These are phyloP conservation scores for Andrographis paniculata DNA, from an alignment of 305 asterid genomes.

Conservation along the genomic window DNA sequence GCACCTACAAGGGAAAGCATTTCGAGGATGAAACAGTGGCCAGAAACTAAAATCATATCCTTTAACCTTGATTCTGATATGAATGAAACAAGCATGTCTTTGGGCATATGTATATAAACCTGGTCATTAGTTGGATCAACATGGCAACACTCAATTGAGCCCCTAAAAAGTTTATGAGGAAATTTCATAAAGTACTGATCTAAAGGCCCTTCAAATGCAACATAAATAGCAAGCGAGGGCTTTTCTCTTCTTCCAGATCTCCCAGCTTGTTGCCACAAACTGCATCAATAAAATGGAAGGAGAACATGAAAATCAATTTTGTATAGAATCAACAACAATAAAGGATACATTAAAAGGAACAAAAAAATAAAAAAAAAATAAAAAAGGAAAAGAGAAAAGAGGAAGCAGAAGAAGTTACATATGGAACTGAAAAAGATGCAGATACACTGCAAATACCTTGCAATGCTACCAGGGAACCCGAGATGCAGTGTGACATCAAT, in stretches of 20 bases:
- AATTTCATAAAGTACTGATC: conserved; percentile 94
- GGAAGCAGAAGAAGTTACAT: too few species aligned
- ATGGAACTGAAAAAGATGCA: too few species aligned
- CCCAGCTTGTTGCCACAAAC: conserved; percentile 99
- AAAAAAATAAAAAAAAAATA: conserved; percentile 11
- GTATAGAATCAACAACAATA: conserved; percentile 18
- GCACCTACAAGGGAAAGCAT: conserved; percentile 46
- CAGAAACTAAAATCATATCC: conserved; percentile 4
- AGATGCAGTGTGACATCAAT: conserved; percentile 92
- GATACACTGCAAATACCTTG: too few species aligned
- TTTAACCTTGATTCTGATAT: too few species aligned
- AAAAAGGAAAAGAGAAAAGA: conserved; percentile 18
- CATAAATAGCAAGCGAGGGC: conserved; percentile 81
- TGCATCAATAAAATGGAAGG: too few species aligned
- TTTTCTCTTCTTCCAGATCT: conserved; percentile 93
- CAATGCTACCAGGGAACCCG: conserved; percentile 96
- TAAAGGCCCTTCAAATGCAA: conserved; percentile 94
- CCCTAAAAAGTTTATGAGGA: conserved; percentile 78
- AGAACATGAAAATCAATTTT: too few species aligned
- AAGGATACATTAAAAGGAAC: too few species aligned
- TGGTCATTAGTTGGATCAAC: conserved; percentile 80
- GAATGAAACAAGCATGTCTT: too few species aligned
- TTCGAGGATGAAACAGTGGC: conserved; percentile 22
- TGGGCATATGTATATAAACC: conserved; percentile 29
- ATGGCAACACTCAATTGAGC: conserved; percentile 86